Percentiles rank a stretch among this genome's conserved stretches.
Conservation (phyloP, 768 basidiomycete genomes). For the Boletus vinaceobasis region DNA sequence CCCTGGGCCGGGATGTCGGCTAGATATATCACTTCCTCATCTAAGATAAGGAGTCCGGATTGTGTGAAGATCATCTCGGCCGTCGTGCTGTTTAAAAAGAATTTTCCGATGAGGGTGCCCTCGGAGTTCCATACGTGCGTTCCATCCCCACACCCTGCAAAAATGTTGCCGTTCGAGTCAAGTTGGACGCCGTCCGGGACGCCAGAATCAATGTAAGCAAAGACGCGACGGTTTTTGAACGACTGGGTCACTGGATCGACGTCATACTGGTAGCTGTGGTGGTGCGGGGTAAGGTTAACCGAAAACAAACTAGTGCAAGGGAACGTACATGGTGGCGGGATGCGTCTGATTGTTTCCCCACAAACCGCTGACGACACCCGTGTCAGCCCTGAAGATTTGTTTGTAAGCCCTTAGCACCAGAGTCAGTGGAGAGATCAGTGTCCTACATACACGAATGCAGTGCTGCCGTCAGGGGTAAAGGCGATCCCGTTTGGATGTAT, state of each 20-base stretch:
- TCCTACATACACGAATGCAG: conserved; percentile 56
- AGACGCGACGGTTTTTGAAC: conserved; percentile 60
- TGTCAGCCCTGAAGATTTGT: conserved; percentile 30
- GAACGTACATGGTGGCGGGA: conserved; percentile 65
- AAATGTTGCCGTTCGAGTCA: conserved; percentile 64
- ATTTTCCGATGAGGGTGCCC: conserved; percentile 45
- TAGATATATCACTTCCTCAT: conserved; percentile 38
- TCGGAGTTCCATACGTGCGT: conserved; percentile 56
- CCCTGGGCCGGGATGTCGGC: conserved; percentile 36
- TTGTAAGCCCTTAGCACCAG: conserved; percentile 1
- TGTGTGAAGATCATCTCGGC: conserved; percentile 42
- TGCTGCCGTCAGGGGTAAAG: conserved; percentile 59
- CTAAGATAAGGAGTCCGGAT: conserved; percentile 38
- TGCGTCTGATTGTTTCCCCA: conserved; percentile 52
- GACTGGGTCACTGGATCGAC: conserved; percentile 52
- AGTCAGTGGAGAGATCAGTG: not conserved
- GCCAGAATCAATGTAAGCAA: conserved; percentile 65
- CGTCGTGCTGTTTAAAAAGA: conserved; percentile 26
- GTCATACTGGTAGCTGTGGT: conserved; percentile 61
- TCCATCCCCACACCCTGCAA: conserved; percentile 66
- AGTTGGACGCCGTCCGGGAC: conserved; percentile 66
- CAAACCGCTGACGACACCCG: conserved; percentile 36
- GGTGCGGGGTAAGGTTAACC: not conserved
- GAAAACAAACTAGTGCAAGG: not conserved
- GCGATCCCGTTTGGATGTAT: conserved; percentile 72